Conservation (phyloP, 2,329 filamentous ascomycete species). For the Ophiostoma perfectum region DNA sequence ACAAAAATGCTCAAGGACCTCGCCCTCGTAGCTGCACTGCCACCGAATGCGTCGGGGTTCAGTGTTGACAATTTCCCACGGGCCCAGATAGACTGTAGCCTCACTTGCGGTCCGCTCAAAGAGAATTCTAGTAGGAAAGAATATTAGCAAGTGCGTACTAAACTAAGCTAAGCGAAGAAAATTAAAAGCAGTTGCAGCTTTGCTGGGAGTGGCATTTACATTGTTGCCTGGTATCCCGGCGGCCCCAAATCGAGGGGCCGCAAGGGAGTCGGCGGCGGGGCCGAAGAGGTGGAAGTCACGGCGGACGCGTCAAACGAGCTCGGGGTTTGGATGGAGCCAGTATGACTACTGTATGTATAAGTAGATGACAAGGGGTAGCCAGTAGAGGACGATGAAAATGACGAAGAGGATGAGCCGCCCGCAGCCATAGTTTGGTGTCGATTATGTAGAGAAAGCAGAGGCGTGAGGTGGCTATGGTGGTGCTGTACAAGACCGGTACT, state of each 20-base stretch:
- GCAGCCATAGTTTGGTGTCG: slow-evolving; percentile 27
- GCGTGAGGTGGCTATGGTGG: background rate
- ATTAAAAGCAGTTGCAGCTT: background rate
- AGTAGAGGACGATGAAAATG: slow-evolving; percentile 44
- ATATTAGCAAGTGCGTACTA: slow-evolving; percentile 23
- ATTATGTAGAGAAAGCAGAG: background rate
- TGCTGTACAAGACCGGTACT: background rate
- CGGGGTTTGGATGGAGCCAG: slow-evolving; percentile 44
- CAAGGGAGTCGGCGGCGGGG: slow-evolving; percentile 37
- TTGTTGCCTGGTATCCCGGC: slow-evolving; percentile 50
- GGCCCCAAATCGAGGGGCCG: slow-evolving; percentile 47
- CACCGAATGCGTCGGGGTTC: slow-evolving; percentile 47
- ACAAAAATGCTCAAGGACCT: slow-evolving; percentile 49
- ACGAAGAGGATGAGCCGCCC: slow-evolving; percentile 43
- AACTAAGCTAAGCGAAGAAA: background rate
- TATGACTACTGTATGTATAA: slow-evolving; percentile 40
- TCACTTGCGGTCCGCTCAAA: slow-evolving; percentile 47
- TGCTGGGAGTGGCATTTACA: slow-evolving; percentile 35
- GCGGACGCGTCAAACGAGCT: slow-evolving; percentile 43
- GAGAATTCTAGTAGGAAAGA: slow-evolving; percentile 39
- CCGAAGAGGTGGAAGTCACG: slow-evolving; percentile 38
- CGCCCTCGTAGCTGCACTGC: slow-evolving; percentile 49
- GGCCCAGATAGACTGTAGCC: slow-evolving; percentile 48
- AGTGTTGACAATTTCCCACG: slow-evolving; percentile 46
- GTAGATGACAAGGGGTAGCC: slow-evolving; percentile 41